Evolutionary conservation across 495 filamentous ascomycete species (phyloP), one percentile per base, ranked within the genome.

Genomic region (Aspergillus asperescens): DNA sequence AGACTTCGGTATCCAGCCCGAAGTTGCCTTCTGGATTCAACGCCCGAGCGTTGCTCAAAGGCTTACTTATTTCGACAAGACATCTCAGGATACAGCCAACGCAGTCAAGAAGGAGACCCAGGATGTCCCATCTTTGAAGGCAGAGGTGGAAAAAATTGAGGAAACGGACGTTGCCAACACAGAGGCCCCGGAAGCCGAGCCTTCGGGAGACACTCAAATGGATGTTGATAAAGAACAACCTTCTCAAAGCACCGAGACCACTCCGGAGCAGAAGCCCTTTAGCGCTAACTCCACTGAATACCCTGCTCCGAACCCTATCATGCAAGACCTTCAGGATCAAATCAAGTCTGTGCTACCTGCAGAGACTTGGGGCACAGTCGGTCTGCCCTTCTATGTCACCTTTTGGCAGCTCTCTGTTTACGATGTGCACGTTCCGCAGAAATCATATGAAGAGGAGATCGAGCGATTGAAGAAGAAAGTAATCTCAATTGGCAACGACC

Each of bases 341-440:
- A 75, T 96, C 18, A 76, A 78, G 48, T 72, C 69, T 3, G 69
- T 78, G 1, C 58, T 91, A n/a, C 80, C 88, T 3, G 57, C 74
- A 7, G 75, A 81, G 18, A 78, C 79, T 1, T 89, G 85, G 79
- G 75, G 80, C 16, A 73, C 77, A 8, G 70, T 95, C 37, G 90
- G 81, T 39, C 72, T 85, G 1, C 76, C 82, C 27, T 94, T 95
- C 64, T 96, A 89, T 62, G 83, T 88, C 24, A 87, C 88, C 3
- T 99, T 99, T 74, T 99, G 94, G 94, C 84, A 90, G 41, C 77
- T 95, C 13, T 81, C 88, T 19, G 79, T 90, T 12, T 81, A 85
- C 20, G 93, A 97, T 64, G 72, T 99, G 25, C 75, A 81, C 31
- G 79, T 88, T 34, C 86, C 87, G 1, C 76, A 80, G 47, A 76